Evolutionary conservation across 1,284 basidiomycete genomes (phyloP).

Genomic region (Cryptococcus sp.): DNA sequence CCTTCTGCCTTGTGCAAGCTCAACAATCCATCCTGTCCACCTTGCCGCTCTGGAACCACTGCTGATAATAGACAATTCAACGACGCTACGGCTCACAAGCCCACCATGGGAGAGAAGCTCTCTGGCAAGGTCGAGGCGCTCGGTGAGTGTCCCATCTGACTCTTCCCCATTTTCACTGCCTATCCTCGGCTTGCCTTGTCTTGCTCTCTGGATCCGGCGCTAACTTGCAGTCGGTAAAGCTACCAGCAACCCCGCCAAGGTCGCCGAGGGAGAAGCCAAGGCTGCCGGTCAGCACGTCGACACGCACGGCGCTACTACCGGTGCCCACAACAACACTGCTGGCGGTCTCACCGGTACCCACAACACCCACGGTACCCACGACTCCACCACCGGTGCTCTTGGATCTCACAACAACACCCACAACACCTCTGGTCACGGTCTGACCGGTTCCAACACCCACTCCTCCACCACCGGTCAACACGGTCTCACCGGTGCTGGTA

Average conservation of each 20-base stretch:
- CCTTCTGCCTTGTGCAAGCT: no score
- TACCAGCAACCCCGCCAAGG: slow-evolving; percentile 24
- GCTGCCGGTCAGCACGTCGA: slow-evolving; percentile 11
- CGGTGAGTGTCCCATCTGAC: slow-evolving; percentile 6
- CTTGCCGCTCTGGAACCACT: no score
- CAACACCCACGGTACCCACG: neutral
- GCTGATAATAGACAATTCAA: neutral
- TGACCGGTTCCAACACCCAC: slow-evolving; percentile 6
- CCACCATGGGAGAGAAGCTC: slow-evolving; percentile 20
- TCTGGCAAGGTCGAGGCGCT: slow-evolving; percentile 13
- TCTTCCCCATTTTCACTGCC: neutral
- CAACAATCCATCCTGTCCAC: neutral
- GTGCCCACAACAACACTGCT: neutral
- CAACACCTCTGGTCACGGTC: slow-evolving; percentile 1
- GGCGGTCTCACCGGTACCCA: slow-evolving; percentile 1
- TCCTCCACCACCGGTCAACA: slow-evolving; percentile 1
- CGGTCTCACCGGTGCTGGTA: slow-evolving; percentile 4
- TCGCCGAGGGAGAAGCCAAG: slow-evolving; percentile 23
- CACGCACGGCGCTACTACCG: neutral
- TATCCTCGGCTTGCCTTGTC: neutral
- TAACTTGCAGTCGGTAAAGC: slow-evolving; percentile 18
- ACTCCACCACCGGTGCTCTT: neutral
- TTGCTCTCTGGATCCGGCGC: neutral
- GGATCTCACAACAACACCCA: neutral
- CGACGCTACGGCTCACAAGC: slow-evolving; percentile 13